Conservation (phyloP, 495 filamentous ascomycete species). For the Daldinia decipiens region DNA sequence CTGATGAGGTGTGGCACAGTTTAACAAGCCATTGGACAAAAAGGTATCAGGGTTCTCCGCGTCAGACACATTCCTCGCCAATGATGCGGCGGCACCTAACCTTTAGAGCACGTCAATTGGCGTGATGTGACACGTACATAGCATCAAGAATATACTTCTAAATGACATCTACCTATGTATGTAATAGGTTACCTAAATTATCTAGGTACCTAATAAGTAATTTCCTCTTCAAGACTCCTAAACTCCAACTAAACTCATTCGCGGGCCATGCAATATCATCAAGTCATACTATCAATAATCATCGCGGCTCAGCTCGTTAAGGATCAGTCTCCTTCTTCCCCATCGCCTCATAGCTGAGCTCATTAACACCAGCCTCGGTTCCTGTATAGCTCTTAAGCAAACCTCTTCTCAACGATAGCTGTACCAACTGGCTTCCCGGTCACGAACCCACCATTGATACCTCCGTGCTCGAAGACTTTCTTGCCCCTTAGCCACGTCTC, state of each 20-base stretch:
- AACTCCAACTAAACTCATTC: conserved; percentile 32
- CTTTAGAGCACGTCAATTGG: conserved; percentile 28
- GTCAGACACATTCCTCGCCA: not conserved
- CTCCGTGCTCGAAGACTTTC: conserved; percentile 71
- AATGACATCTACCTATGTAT: not conserved
- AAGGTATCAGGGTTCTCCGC: conserved; percentile 10
- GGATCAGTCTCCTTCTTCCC: not conserved
- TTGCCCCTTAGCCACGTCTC: conserved; percentile 91
- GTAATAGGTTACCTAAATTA: not conserved
- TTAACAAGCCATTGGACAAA: not conserved
- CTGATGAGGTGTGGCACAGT: not conserved
- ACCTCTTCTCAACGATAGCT: conserved; percentile 58
- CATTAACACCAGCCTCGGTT: not conserved
- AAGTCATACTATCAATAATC: conserved; percentile 26
- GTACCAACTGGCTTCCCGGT: conserved; percentile 51
- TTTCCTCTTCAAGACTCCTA: not conserved
- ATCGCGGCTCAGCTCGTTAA: not conserved
- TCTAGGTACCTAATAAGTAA: conserved; percentile 2
- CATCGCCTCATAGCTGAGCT: not conserved
- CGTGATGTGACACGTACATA: conserved; percentile 18
- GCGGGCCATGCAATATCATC: conserved; percentile 34
- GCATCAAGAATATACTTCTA: too few species aligned
- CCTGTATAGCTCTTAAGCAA: conserved; percentile 19
- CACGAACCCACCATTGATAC: conserved; percentile 53
- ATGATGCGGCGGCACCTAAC: not conserved